Base-by-base conservation (phyloP, 345 rosid species). In the Salix exigua region DNA sequence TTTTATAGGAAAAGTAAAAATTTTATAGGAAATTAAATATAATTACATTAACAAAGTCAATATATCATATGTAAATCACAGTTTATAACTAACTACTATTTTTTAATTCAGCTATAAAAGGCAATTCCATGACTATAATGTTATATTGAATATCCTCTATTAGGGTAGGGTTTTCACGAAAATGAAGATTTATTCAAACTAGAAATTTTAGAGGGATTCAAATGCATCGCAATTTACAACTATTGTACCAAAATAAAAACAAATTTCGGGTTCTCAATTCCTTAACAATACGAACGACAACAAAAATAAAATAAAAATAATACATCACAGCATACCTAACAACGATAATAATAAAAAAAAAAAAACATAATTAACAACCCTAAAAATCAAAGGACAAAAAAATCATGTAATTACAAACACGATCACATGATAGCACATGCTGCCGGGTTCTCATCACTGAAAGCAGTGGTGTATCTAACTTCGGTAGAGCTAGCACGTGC, bases 401-500 rank as follows among this genome's bases (percentile, higher is more conserved):
- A 23, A 42, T 2, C 5, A 30, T 6, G 13, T 51, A 51, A 10
- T 2, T 31, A 63, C 2, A 25, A 28, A 38, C 30, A 26, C 25
- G 23, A 60, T 26, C 87, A 96, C 99, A 96, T 96, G 23, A 96
- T 25, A 50, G 85, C 73, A 53, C 98, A 96, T 6, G 88, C 98
- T 3, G 78, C 46, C 0, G 98, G 69, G 68, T 96, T 96, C 51
- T 96, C 98, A 4, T 96, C 99, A 35, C 98, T 96, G 75, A 96
- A 96, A 9, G 99, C 97, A 2, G 99, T 93, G 58, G 98, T 93
- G 86, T 96, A 96, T 60, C 98, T 79, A 61, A 96, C 97, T 80
- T 96, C 98, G 0, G 94, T 89, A n/a, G 99, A 96, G 82, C 92
- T 93, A 40, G 99, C 99, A 75, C 99, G 98, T 50, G 99, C 98